Conservation (phyloP, 1,284 basidiomycete species). For the Stygiomarasmius scandens region DNA sequence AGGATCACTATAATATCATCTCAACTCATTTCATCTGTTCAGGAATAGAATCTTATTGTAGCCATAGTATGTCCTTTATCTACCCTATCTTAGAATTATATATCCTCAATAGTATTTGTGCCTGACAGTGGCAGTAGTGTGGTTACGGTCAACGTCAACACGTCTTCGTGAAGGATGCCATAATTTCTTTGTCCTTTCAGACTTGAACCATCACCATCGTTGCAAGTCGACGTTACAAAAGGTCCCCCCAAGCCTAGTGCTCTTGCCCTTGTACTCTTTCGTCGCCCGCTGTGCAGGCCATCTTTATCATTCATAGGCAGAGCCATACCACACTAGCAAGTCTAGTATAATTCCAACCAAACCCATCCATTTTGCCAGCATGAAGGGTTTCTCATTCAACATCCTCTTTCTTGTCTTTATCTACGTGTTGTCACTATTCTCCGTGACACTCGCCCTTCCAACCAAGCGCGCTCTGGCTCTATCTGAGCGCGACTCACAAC, state of each 20-base stretch:
- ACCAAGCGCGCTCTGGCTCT: not conserved
- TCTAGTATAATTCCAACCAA: not conserved
- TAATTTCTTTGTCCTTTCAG: not conserved
- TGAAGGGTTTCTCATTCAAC: not conserved
- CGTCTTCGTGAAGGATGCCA: not conserved
- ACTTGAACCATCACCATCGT: not conserved
- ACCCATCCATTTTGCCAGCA: not conserved
- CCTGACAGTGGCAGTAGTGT: no score
- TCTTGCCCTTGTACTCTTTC: not conserved
- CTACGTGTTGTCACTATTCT: not conserved
- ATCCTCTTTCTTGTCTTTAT: not conserved
- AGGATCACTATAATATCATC: no score
- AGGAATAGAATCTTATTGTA: not conserved
- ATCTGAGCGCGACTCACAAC: no score
- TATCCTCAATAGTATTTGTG: not conserved
- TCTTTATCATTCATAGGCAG: not conserved
- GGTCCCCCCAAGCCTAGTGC: not conserved
- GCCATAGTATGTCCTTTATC: not conserved
- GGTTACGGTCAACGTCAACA: not conserved
- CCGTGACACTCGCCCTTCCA: not conserved
- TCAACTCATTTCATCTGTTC: not conserved
- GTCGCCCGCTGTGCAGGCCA: not conserved
- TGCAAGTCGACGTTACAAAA: not conserved
- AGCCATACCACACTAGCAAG: not conserved
- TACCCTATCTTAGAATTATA: not conserved